phyloP scores from a whole-genome alignment of 2,329 filamentous ascomycete genomes.

The Neofusicoccum parvum region DNA sequence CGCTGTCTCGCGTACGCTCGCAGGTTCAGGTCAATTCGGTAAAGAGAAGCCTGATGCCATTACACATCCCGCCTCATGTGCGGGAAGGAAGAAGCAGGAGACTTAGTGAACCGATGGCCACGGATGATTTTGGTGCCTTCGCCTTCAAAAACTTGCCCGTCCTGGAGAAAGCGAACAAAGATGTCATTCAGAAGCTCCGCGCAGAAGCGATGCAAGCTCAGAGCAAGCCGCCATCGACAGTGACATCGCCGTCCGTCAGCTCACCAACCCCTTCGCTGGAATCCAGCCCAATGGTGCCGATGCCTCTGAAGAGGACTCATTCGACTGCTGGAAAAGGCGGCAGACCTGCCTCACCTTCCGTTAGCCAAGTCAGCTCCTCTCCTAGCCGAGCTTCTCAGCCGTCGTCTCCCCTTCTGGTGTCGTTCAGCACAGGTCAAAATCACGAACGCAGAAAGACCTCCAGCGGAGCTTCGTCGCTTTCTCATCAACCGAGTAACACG shows the following conservation, averaged over 20 bases:
- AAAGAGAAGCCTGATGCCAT: conserved; percentile 89
- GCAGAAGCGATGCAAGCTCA: conserved; percentile 82
- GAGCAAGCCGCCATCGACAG: conserved; percentile 49
- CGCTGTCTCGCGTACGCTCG: conserved; percentile 82
- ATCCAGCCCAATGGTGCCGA: conserved; percentile 79
- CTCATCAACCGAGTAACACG: conserved; percentile 70
- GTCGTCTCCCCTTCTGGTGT: conserved; percentile 90
- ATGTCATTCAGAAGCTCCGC: conserved; percentile 93
- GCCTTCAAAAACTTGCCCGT: conserved; percentile 97
- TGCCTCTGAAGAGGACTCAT: conserved; percentile 77
- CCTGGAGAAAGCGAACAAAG: conserved; percentile 96
- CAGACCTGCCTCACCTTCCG: conserved; percentile 83
- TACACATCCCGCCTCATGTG: conserved; percentile 96
- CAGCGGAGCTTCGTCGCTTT: conserved; percentile 81
- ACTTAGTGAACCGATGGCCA: conserved; percentile 83
- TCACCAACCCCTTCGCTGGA: conserved; percentile 73
- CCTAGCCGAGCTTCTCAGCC: conserved; percentile 83
- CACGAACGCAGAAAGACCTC: conserved; percentile 89
- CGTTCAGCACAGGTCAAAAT: conserved; percentile 84
- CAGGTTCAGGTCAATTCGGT: conserved; percentile 79
- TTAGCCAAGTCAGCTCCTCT: conserved; percentile 80
- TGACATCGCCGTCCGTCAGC: conserved; percentile 44
- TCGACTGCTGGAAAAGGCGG: conserved; percentile 72
- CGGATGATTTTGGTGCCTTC: conserved; percentile 95
- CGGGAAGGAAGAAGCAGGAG: conserved; percentile 85